Percentiles rank a stretch among this genome's conserved stretches.
phyloP scores from a whole-genome alignment of 495 filamentous ascomycete species.

The Neurospora sp. region DNA sequence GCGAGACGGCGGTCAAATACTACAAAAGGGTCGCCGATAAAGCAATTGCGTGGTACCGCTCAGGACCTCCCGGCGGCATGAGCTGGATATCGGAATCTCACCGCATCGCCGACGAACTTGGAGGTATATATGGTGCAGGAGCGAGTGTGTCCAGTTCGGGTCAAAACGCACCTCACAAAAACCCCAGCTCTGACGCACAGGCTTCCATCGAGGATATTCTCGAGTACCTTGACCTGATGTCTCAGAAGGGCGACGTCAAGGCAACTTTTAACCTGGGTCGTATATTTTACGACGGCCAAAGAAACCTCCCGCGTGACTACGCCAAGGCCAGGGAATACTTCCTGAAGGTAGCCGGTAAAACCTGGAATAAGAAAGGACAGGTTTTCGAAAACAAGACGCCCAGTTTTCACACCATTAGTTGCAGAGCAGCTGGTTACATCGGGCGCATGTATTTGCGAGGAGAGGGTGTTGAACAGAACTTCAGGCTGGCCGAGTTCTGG shows the following conservation, averaged over 20 bases:
- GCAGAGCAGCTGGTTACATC: slow-evolving; percentile 83
- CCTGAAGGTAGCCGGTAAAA: slow-evolving; percentile 65
- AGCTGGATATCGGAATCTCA: slow-evolving; percentile 64
- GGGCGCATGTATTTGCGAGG: slow-evolving; percentile 90
- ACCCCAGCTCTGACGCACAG: slow-evolving; percentile 59
- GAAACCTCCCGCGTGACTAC: slow-evolving; percentile 62
- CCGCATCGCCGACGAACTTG: slow-evolving; percentile 75
- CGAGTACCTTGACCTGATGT: slow-evolving; percentile 90
- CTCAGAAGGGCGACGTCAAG: slow-evolving; percentile 84
- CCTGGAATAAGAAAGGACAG: slow-evolving; percentile 60
- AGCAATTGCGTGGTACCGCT: slow-evolving; percentile 72
- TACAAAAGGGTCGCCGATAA: slow-evolving; percentile 95
- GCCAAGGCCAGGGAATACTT: slow-evolving; percentile 73
- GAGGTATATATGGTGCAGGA: slow-evolving; percentile 90
- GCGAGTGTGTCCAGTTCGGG: slow-evolving; percentile 87
- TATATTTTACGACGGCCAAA: slow-evolving; percentile 82
- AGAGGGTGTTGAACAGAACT: slow-evolving; percentile 78
- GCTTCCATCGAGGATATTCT: slow-evolving; percentile 86
- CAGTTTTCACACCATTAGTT: slow-evolving; percentile 68
- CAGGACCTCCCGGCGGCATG: slow-evolving; percentile 85
- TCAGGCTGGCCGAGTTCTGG: slow-evolving; percentile 67
- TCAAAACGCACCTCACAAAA: slow-evolving; percentile 63
- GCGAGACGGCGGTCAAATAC: slow-evolving; percentile 72
- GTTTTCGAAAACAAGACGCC: slow-evolving; percentile 35
- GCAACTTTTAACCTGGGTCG: slow-evolving; percentile 82